These are phyloP conservation scores for Penicillium sp. DNA, from an alignment of 2,329 filamentous ascomycete genomes.

Conservation along the genomic window DNA sequence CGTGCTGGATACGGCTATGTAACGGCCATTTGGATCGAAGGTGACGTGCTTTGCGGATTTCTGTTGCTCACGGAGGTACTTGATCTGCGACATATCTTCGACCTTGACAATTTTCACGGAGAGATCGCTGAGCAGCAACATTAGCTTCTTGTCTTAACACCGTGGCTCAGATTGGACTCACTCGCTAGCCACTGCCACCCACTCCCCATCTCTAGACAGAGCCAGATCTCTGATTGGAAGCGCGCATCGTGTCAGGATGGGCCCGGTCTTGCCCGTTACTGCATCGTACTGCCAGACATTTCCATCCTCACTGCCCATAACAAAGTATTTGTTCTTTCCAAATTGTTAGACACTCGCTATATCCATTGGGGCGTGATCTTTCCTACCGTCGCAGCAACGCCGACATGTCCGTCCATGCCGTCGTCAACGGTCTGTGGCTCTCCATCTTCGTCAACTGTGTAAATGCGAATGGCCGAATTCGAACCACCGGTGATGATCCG, in stretches of 20 bases:
- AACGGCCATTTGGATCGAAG: slow-evolving; percentile 79
- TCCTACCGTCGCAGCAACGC: slow-evolving; percentile 70
- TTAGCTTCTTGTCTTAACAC: slow-evolving; percentile 10
- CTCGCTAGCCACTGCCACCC: slow-evolving; percentile 97
- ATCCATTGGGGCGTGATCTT: neutral
- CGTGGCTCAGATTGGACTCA: slow-evolving; percentile 40
- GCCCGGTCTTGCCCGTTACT: slow-evolving; percentile 69
- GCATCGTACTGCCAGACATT: slow-evolving; percentile 95
- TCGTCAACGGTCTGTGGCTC: slow-evolving; percentile 94
- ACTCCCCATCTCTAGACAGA: slow-evolving; percentile 78
- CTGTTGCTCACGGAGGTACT: slow-evolving; percentile 79
- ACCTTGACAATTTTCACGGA: slow-evolving; percentile 87
- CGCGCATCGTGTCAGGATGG: slow-evolving; percentile 80
- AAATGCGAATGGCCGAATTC: slow-evolving; percentile 92
- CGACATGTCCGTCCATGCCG: slow-evolving; percentile 81
- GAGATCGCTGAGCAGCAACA: slow-evolving; percentile 64
- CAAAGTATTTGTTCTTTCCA: slow-evolving; percentile 74
- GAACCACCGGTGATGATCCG: slow-evolving; percentile 89
- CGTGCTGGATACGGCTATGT: slow-evolving; percentile 79
- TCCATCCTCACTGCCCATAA: slow-evolving; percentile 90
- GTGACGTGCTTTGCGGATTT: slow-evolving; percentile 90
- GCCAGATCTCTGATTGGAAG: slow-evolving; percentile 85
- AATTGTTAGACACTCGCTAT: slow-evolving; percentile 9
- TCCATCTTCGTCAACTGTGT: slow-evolving; percentile 86
- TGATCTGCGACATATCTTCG: slow-evolving; percentile 74